Evolutionary conservation across 331 rosid genomes (phyloP).

Genomic region (Phaseolus coccineus): DNA sequence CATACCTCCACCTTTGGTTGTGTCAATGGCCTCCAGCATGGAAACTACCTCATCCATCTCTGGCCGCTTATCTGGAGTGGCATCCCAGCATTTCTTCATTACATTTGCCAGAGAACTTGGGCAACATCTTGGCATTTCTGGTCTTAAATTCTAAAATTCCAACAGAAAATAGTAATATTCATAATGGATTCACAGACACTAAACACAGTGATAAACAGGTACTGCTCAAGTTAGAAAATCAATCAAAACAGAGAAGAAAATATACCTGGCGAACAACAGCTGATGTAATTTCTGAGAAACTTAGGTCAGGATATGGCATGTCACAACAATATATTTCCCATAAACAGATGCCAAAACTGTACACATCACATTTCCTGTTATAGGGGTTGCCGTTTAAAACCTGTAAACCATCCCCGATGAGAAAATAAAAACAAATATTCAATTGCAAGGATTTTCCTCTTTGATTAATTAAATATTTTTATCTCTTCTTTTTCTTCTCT

Average conservation of each 20-base stretch:
- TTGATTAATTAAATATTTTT: conserved; percentile 1
- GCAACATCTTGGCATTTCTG: conserved; percentile 97
- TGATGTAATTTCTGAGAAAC: conserved; percentile 96
- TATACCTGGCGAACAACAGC: conserved; percentile 98
- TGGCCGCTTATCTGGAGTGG: conserved; percentile 89
- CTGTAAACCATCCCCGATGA: conserved; percentile 57
- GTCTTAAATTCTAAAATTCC: conserved; percentile 81
- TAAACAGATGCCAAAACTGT: conserved; percentile 94
- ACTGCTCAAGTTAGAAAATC: background rate
- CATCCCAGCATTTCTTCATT: conserved; percentile 98
- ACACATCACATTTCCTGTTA: conserved; percentile 95
- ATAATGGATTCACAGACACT: conserved; percentile 14
- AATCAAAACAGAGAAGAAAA: conserved; percentile 27
- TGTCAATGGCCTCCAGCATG: conserved; percentile 92
- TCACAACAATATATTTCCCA: conserved; percentile 99
- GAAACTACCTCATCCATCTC: conserved; percentile 99
- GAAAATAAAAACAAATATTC: conserved; percentile 47
- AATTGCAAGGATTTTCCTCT: conserved; percentile 29
- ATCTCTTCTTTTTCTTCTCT: conserved; percentile 9
- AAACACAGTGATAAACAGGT: conserved; percentile 14
- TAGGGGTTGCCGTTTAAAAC: conserved; percentile 97
- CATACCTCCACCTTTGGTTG: conserved; percentile 98
- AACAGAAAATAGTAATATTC: conserved; percentile 35
- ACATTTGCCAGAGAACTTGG: conserved; percentile 90
- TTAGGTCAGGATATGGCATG: conserved; percentile 99